Base-by-base conservation (phyloP, 768 basidiomycete genomes). In the Termitomyces heimii region DNA sequence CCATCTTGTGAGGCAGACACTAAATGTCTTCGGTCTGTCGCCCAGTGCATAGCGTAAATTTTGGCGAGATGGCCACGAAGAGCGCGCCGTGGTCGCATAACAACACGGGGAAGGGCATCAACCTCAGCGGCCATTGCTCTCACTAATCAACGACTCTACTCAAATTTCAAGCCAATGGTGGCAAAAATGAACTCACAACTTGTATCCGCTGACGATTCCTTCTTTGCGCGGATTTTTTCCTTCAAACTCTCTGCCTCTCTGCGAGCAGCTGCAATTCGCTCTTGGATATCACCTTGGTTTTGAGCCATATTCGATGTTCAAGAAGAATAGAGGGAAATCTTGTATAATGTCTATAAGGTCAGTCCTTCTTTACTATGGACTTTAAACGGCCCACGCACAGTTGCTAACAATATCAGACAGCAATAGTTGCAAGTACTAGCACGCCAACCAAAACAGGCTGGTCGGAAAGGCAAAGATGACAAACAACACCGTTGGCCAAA, bases 21-120 rank as follows among this genome's bases (percentile, higher is more conserved):
- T 59, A 99, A 85, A 78, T 99, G 96, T 66, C 97, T 82, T 67
- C 94, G 85, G 78, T 99, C 96, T 53, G 90, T 86, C 34, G 96
- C 90, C 97, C 97, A 99, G 73, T 99, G 97, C 92, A 99, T 97
- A 48, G 96, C 96, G 72, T 99, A 99, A 68, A 99, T 98, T 81
- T 99, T 99, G 60, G 96, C 96, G 53, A 99, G 85, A 75, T 99
- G 96, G 28, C 96, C 96, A 68, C 94, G 88, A 65, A 99, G 86
- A 61, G 93, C 90, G 64, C 96, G 89, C 57, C 97, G 85, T 53
- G 94, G 92, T 65, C 93, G 91, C 92, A 99, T 95, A 39, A 96
- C 88, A 68, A 99, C 93, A 59, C 96, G 90, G 43, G 96, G 96
- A 52, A 99, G 81, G 18, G 94, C 88, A 63, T 97, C 94, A 42